Evolutionary conservation across 192 early-diverging fungal species (phyloP).

Genomic region (Backusella parvicylindrica): DNA sequence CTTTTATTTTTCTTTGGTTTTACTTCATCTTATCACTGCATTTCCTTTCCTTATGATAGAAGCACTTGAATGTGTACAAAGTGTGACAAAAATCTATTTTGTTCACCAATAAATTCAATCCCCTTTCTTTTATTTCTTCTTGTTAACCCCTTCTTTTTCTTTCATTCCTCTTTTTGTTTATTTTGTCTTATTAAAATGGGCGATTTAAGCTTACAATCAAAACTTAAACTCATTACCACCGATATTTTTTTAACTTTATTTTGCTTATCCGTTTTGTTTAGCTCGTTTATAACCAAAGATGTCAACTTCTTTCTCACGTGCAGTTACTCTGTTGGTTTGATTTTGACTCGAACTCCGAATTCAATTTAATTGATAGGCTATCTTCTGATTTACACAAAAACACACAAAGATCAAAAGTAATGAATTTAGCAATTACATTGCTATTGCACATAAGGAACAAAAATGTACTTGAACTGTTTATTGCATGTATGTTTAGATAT

Average conservation of each 20-base stretch:
- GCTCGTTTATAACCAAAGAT: neutral
- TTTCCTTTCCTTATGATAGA: neutral
- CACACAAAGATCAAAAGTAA: neutral
- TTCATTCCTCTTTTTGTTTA: neutral
- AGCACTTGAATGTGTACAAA: neutral
- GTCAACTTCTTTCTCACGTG: neutral
- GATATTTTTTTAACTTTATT: neutral
- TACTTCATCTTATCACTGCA: neutral
- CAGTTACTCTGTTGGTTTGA: neutral
- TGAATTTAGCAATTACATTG: neutral
- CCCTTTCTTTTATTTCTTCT: neutral
- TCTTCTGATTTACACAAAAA: neutral
- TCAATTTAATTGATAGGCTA: neutral
- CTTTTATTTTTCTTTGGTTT: neutral
- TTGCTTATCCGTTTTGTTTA: neutral
- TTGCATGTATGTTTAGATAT: neutral
- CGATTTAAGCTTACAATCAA: neutral
- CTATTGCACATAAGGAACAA: neutral
- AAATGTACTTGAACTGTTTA: neutral
- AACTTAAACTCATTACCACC: neutral
- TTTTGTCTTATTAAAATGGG: neutral
- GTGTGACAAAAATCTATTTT: neutral
- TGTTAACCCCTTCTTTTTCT: neutral
- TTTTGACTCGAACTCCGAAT: neutral
- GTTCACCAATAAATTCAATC: slow-evolving; percentile 1